A percentile compares a stretch with the other conserved stretches of the same genome.
phyloP scores from a whole-genome alignment of 2,329 filamentous ascomycete genomes.

The Trichoderma sp. region DNA sequence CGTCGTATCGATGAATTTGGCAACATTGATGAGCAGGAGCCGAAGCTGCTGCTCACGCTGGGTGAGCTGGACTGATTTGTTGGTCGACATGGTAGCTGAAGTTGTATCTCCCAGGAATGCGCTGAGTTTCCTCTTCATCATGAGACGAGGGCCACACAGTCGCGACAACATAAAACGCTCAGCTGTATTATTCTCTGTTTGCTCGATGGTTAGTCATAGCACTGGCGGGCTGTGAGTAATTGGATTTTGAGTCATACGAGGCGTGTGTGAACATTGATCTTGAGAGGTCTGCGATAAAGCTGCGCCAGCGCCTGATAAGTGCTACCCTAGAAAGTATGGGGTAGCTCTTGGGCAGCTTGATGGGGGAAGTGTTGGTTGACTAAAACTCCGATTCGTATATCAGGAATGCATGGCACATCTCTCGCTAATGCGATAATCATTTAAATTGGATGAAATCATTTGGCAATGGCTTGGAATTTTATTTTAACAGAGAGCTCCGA shows the following conservation, averaged over 20 bases:
- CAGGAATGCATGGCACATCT: neutral
- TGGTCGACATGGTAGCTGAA: conserved; percentile 22
- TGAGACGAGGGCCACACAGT: conserved; percentile 23
- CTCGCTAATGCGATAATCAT: too few relatives aligned
- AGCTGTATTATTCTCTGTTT: neutral
- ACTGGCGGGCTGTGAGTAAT: neutral
- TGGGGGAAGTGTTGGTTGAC: neutral
- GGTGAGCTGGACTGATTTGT: conserved; percentile 52
- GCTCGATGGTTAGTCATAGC: neutral
- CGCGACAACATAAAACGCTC: conserved; percentile 25
- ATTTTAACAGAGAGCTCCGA: too few relatives aligned
- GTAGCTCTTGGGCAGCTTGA: neutral
- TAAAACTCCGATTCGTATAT: too few relatives aligned
- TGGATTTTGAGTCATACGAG: neutral
- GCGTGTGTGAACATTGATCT: neutral
- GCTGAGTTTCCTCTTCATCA: conserved; percentile 38
- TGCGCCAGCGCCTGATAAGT: neutral
- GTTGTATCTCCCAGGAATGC: conserved; percentile 26
- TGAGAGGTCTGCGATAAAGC: neutral
- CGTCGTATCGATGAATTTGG: conserved; percentile 54
- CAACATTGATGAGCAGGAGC: conserved; percentile 78
- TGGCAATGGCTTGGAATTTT: too few relatives aligned
- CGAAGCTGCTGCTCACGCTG: conserved; percentile 69
- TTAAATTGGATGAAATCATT: too few relatives aligned
- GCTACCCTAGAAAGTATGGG: neutral